Conservation (phyloP, 1,139 yeast species). For the Geotrichum reessii region DNA sequence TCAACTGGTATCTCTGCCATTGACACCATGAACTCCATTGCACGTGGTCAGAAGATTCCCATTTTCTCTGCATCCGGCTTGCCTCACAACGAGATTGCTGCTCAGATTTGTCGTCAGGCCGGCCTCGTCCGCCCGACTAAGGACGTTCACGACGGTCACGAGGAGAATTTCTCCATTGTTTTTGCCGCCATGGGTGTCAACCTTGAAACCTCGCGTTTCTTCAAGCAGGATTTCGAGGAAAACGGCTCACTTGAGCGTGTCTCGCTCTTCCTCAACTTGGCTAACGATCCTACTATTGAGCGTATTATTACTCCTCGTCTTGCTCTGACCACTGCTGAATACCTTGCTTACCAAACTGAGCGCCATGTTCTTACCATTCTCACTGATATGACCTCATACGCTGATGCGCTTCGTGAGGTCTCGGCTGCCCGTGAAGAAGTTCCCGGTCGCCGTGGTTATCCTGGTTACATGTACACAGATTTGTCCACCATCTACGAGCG, state of each 20-base stretch:
- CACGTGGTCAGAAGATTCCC: constrained; percentile 99
- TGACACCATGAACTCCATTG: constrained; percentile 98
- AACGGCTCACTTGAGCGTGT: constrained; percentile 98
- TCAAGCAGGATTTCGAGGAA: constrained; percentile 98
- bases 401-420: constrained; percentile 98
- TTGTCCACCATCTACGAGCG: constrained; percentile 97
- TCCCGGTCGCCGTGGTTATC: constrained; percentile 99
- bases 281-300: constrained; percentile 98
- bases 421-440: constrained; percentile 99
- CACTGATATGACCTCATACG: constrained; percentile 98
- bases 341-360: constrained; percentile 97
- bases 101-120: constrained; percentile 99
- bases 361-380: constrained; percentile 96
- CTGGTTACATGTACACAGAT: constrained; percentile 99
- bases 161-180: constrained; percentile 96
- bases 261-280: constrained; percentile 90
- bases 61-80: constrained; percentile 98
- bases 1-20: constrained; percentile 98
- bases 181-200: constrained; percentile 98
- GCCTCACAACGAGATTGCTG: constrained; percentile 99
- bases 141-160: constrained; percentile 99
- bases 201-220: constrained; percentile 84
- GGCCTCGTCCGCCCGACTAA: constrained; percentile 98
- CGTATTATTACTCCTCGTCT: constrained; percentile 98
- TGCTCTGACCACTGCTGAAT: constrained; percentile 98